These are phyloP conservation scores for Trichoderma virens DNA, from an alignment of 495 filamentous ascomycete genomes.

Conservation along the genomic window DNA sequence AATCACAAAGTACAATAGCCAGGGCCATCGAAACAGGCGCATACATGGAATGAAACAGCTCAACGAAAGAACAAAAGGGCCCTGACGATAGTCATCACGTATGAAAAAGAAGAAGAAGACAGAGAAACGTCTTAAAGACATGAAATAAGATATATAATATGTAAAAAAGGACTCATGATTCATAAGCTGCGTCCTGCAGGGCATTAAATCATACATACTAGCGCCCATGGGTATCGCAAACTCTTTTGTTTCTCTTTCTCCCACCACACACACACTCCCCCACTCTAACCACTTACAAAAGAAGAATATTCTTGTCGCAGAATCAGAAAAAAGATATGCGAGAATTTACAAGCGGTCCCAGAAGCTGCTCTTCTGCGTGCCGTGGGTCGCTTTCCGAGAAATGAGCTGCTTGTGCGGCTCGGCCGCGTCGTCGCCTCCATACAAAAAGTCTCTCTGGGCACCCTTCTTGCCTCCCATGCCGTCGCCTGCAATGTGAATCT, in stretches of 20 bases:
- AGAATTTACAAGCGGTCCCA: constrained; percentile 49
- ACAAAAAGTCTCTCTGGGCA: constrained; percentile 50
- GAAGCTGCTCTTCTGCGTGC: constrained; percentile 30
- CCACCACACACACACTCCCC: constrained; percentile 5
- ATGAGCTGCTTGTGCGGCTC: constrained; percentile 19
- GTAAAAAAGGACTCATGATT: constrained; percentile 19
- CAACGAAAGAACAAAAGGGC: constrained; percentile 12
- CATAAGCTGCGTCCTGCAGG: constrained; percentile 23
- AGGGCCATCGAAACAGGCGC: no score
- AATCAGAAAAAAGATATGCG: no score
- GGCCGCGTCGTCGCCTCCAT: constrained; percentile 47
- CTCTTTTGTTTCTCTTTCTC: not conserved
- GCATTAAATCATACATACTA: constrained; percentile 20
- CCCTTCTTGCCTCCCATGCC: constrained; percentile 69
- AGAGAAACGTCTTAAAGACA: constrained; percentile 13
- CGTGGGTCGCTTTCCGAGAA: constrained; percentile 27
- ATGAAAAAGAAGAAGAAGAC: constrained; percentile 13
- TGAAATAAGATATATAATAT: no score
- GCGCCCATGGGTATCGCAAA: constrained; percentile 10
- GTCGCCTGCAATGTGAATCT: constrained; percentile 55
- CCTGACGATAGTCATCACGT: not conserved
- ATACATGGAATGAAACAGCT: not conserved
- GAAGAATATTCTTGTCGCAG: not conserved
- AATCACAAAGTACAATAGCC: not conserved
- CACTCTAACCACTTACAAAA: not conserved